These are phyloP conservation scores for Wickerhamomyces silvicola DNA, from an alignment of 805 yeast genomes.

Conservation along the genomic window DNA sequence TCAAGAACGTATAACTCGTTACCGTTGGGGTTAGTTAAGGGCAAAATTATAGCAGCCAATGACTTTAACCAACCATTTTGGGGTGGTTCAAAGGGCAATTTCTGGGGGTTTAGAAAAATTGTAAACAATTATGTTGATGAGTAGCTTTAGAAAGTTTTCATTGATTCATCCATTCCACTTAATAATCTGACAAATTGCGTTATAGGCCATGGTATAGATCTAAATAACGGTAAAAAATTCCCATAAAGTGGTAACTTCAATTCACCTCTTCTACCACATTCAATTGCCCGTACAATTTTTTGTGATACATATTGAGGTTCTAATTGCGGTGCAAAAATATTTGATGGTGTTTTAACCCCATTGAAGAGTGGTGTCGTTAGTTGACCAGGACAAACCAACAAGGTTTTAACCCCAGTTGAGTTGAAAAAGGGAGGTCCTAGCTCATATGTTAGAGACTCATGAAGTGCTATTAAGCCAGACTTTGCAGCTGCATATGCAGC, in stretches of 20 bases:
- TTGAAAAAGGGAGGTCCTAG: slow-evolving; percentile 42
- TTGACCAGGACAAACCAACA: slow-evolving; percentile 86
- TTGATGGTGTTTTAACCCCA: slow-evolving; percentile 68
- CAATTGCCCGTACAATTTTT: slow-evolving; percentile 47
- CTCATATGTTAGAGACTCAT: slow-evolving; percentile 73
- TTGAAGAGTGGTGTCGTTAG: slow-evolving; percentile 68
- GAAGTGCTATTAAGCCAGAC: slow-evolving; percentile 78
- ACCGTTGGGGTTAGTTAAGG: slow-evolving; percentile 83
- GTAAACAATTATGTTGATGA: slow-evolving; percentile 43
- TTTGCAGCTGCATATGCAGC: slow-evolving; percentile 88
- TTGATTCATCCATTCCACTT: slow-evolving; percentile 42
- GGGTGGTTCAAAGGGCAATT: slow-evolving; percentile 27
- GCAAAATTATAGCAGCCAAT: slow-evolving; percentile 74
- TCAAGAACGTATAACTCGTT: slow-evolving; percentile 85
- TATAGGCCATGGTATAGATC: slow-evolving; percentile 67
- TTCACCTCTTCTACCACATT: slow-evolving; percentile 59
- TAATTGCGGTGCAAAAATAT: slow-evolving; percentile 74
- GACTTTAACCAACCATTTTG: slow-evolving; percentile 44
- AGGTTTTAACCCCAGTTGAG: slow-evolving; percentile 56
- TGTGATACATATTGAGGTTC: slow-evolving; percentile 62
- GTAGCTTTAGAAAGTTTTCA: slow-evolving; percentile 21
- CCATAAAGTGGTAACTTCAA: slow-evolving; percentile 75
- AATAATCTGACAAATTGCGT: slow-evolving; percentile 33
- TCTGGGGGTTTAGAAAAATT: slow-evolving; percentile 52
- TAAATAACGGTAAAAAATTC: slow-evolving; percentile 60